Evolutionary conservation across 371 early-diverging fungal species (phyloP), one percentile per base, ranked within the genome.

Genomic region (Dinochytrium kinnereticum): DNA sequence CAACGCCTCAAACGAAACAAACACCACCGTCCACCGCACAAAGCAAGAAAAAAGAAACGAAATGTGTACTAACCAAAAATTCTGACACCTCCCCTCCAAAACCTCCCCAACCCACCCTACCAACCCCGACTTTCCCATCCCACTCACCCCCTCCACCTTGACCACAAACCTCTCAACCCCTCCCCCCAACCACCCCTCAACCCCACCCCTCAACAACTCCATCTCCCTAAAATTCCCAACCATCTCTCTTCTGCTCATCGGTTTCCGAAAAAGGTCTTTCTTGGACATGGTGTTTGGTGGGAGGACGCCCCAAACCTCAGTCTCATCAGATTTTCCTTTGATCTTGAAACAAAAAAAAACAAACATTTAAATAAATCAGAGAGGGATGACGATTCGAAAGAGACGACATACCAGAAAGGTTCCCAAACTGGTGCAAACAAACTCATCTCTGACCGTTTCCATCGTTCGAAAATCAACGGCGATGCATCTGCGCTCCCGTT

Each of bases 111-210:
- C 3, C 21, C 39, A 33, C 49, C 28, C 33, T 31, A 68, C 21
- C 3, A 68, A 31, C 5, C 36, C 51, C 19, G 51, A 51, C 34
- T 68, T 68, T 1, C 68, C 68, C 53, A 68, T 39, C 36, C 68
- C 68, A 30, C 30, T 28, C 26, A n/a, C 19, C 7, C 51, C 68
- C 30, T 68, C 51, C 2, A 68, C 53, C 15, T 51, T 5, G 3
- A 33, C 34, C 28, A 51, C 34, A 61, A 34, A 33, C 24, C 37
- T 17, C 15, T 37, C 37, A 30, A 10, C 34, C 2, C 26, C 26
- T 15, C 36, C 36, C 36, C 2, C 28, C 3, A 34, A 5, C 61
- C 61, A 61, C 36, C 15, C 15, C 5, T 28, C 7, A 3, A 61
- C 30, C 30, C 34, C 30, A 17, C 7, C 24, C 26, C 24, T 28